Base-by-base conservation (phyloP, 1,139 yeast genomes). In the Yamadazyma pseudoaaseri region DNA sequence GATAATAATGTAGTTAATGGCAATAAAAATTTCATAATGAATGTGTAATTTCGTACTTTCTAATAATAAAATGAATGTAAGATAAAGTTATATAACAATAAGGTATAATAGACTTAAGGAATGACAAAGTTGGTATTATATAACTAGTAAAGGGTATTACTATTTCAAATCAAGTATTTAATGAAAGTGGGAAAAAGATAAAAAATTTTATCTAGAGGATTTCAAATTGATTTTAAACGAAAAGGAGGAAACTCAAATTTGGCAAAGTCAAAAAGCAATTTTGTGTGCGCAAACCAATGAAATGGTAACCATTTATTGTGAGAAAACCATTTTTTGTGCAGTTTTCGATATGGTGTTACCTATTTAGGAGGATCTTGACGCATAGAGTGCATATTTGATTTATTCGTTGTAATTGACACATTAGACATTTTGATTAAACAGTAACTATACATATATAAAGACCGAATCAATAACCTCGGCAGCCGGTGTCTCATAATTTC, bases 1-100 rank as follows among this genome's bases (percentile, higher is more conserved):
- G 76, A 58, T 33, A 76, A 64, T 52, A 63, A 49, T 42, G 64
- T 63, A 39, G 62, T 51, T 16, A 61, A 41, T 35, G 62, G 44
- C 35, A 49, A 43, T 34, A 58, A 47, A 34, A 63, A 56, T 48
- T 59, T 62, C 70, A 64, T 64, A 30, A 23, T 34, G 33, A 29
- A 25, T 25, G 26, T 20, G 33, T 26, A 27, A 27, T 16, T n/a
- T 12, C n/a, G 24, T 18, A 21, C 10, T 12, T 21, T 29, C 16
- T 20, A 27, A 7, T 29, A 16, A 29, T 20, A 11, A 26, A 30
- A 30, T 25, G 33, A 30, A 9, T 25, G 17, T 14, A 10, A 10
- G 21, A 18, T 18, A 7, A 7, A 9, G 27, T 25, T 25, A 25
- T 22, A 22, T 22, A 11, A 22, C 6, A 9, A 11, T 10, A 10